Evolutionary conservation across 202 grass and related monocot species (phyloP).

Genomic region (Saccharum hybrid): DNA sequence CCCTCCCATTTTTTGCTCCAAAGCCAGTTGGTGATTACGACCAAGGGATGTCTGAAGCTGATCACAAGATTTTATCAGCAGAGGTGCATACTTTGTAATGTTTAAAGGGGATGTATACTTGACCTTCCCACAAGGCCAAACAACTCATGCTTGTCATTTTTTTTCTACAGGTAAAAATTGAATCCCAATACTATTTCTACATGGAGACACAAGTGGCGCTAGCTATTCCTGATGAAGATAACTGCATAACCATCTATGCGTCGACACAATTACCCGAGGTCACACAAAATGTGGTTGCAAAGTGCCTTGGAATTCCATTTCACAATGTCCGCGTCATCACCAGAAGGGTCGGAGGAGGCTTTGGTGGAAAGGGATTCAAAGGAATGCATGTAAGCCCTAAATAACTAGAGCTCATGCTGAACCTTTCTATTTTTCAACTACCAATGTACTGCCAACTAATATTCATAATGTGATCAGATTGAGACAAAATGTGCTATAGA

Average conservation of each 20-base stretch:
- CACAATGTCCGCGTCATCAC: slow-evolving; percentile 78
- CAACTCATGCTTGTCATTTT: background rate
- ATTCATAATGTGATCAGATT: background rate
- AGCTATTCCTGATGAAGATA: slow-evolving; percentile 80
- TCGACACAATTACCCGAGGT: slow-evolving; percentile 55
- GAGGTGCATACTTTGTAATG: slow-evolving; percentile 44
- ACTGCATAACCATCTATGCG: slow-evolving; percentile 67
- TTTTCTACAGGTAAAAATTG: slow-evolving; percentile 64
- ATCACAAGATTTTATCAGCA: slow-evolving; percentile 68
- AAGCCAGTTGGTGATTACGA: slow-evolving; percentile 64
- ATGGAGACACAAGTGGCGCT: slow-evolving; percentile 69
- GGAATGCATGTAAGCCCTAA: slow-evolving; percentile 50
- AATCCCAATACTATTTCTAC: slow-evolving; percentile 88
- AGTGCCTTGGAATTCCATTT: slow-evolving; percentile 68
- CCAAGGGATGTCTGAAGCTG: slow-evolving; percentile 76
- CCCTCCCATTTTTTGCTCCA: slow-evolving; percentile 40
- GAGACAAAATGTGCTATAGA: background rate
- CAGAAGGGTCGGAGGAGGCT: slow-evolving; percentile 80
- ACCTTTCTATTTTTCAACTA: slow-evolving; percentile 7
- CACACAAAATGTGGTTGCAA: slow-evolving; percentile 64
- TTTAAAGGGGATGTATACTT: background rate
- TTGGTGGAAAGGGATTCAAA: slow-evolving; percentile 77
- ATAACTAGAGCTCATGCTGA: background rate
- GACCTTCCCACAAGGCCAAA: background rate
- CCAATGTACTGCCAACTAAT: background rate